Conservation (phyloP, 2,329 filamentous ascomycete genomes). For the Domatiomyces globalis region DNA sequence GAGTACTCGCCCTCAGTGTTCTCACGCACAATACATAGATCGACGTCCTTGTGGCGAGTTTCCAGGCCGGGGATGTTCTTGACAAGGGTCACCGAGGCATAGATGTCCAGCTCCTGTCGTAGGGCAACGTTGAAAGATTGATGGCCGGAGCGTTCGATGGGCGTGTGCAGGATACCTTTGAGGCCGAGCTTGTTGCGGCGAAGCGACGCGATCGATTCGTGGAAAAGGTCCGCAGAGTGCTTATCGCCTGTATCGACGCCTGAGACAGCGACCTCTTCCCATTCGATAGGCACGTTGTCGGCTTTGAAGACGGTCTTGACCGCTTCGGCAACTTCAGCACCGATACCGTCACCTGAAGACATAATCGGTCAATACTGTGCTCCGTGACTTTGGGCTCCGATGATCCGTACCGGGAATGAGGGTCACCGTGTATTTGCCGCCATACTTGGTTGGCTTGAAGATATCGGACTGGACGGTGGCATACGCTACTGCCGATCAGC, state of each 20-base stretch:
- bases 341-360: conserved; percentile 69
- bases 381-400: background rate
- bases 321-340: conserved; percentile 91
- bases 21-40: conserved; percentile 98
- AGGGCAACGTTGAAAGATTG: conserved; percentile 99
- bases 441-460: conserved; percentile 98
- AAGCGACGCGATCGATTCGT: conserved; percentile 85
- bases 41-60: conserved; percentile 92
- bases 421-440: conserved; percentile 97
- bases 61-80: conserved; percentile 99
- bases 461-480: conserved; percentile 86
- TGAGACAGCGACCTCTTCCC: conserved; percentile 95
- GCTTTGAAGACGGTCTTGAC: conserved; percentile 99
- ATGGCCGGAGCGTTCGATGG: conserved; percentile 90
- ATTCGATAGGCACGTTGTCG: conserved; percentile 95
- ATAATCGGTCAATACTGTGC: conserved; percentile 4
- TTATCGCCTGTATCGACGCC: conserved; percentile 75
- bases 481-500: conserved; percentile 10
- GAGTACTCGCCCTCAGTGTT: conserved; percentile 99
- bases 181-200: conserved; percentile 97
- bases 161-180: conserved; percentile 97
- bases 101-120: conserved; percentile 98
- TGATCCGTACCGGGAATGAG: conserved; percentile 67
- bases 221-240: conserved; percentile 87
- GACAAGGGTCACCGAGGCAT: conserved; percentile 92